Base-by-base conservation (phyloP, 148 eudicot species). In the Camellia granthamiana region DNA sequence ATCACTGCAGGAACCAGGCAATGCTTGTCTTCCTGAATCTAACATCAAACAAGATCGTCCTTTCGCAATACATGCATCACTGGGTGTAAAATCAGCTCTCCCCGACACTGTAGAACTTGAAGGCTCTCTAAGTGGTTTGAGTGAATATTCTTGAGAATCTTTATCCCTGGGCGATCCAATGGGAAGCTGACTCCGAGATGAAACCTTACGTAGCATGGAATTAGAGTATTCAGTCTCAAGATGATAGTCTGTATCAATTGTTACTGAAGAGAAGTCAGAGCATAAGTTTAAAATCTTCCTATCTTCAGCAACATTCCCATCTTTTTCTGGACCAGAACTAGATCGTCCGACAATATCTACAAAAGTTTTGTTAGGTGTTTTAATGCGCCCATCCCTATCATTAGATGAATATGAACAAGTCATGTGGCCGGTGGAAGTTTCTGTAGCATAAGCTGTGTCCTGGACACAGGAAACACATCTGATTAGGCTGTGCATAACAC, bases 311-410 rank as follows among this genome's bases (percentile, higher is more conserved):
- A 66, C 81, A 75, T 75, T 65, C 19, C 76, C 75, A 81, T 81
- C 83, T 80, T 75, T 88, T 74, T 84, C 88, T 11, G 82, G 71
- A 76, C 69, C 72, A 76, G 87, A 72, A 79, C 56, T 80, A 85
- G 88, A 68, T 54, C 75, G 82, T 66, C 88, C 90, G 77, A 87
- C 87, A 78, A 89, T 77, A 84, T 89, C 92, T 72, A 89, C 84
- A 85, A 85, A 89, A 71, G 87, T 80, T 70, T 83, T 84, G 78
- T 74, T 86, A 46, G 90, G 84, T 42, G 74, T 75, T 72, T 74
- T 76, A 7, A 79, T 55, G 13, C 52, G 77, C 74, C 82, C 85
- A 66, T 81, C 86, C 73, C 77, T 83, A 68, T 82, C 84, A 42
- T 80, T 76, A 51, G 75, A 83, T 64, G 82, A 71, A 42, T 69